Evolutionary conservation across 495 filamentous ascomycete species (phyloP), one percentile per base, ranked within the genome.

Genomic region (Bathelium albidoporum): DNA sequence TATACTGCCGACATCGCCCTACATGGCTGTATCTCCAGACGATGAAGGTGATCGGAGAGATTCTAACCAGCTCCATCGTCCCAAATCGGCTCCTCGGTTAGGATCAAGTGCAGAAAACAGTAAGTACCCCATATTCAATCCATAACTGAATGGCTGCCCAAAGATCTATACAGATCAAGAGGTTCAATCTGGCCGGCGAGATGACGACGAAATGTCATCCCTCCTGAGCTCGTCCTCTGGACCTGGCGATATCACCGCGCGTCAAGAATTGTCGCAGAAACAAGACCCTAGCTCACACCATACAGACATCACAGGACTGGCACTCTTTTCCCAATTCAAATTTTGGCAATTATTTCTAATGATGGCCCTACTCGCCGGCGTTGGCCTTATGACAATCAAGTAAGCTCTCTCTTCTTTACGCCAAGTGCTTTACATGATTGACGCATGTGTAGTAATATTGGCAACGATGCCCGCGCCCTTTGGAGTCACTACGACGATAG

Each of bases 351-450:
- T 95, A 43, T 97, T 91, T 72, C 68, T 82, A 59, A 83, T 95
- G 41, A 87, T 97, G 82, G 93, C 87, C 34, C 81, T 97, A 18
- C 77, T 97, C 65, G 90, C 91, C 22, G 94, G 94, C 45, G 89
- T 96, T 71, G 94, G 94, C 12, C 75, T 97, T 70, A 98, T 98
- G 94, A 97, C 95, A 2, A 98, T 98, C 73, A 98, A 98, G 91
- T 95, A 77, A 75, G 90, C 82, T 5, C 55, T 29, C 14, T 53
- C n/a, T 28, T 61, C 24, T n/a, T 62, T 58, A 70, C 24, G 32
- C 12, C 18, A 18, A 28, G 16, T 1, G 24, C 24, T 24, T 5
- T 14, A 22, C n/a, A 1, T 10, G 22, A 26, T 28, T 63, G 22
- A 60, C 32, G 32, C 31, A 12, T 16, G 1, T 55, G 18, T 65